Conservation (phyloP, 345 rosid genomes). For the Cardiospermum halicacabum region DNA sequence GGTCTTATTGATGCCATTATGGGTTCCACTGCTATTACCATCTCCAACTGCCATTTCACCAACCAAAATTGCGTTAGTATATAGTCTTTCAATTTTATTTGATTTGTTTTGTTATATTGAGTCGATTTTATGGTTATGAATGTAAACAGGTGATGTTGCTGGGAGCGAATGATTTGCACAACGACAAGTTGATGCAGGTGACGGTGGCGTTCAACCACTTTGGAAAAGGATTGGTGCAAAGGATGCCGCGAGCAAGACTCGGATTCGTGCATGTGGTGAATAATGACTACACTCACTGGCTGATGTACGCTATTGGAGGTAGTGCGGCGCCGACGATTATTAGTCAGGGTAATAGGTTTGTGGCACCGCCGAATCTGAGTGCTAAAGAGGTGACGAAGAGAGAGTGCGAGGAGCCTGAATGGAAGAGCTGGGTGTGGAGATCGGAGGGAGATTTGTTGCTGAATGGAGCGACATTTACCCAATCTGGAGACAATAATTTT, state of each 20-base stretch:
- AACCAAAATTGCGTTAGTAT: slow-evolving; percentile 76
- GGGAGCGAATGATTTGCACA: slow-evolving; percentile 42
- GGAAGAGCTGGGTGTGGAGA: slow-evolving; percentile 64
- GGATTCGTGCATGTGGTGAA: slow-evolving; percentile 67
- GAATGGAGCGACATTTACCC: slow-evolving; percentile 53
- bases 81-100: no score
- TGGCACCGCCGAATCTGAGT: slow-evolving; percentile 43
- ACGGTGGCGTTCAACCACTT: slow-evolving; percentile 79
- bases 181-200: slow-evolving; percentile 55
- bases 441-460: slow-evolving; percentile 57
- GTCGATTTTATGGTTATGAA: no score
- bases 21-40: slow-evolving; percentile 74
- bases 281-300: slow-evolving; percentile 79
- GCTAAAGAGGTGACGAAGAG: slow-evolving; percentile 61
- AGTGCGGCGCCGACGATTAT: slow-evolving; percentile 56
- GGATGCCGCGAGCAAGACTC: slow-evolving; percentile 54
- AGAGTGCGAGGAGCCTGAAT: slow-evolving; percentile 37
- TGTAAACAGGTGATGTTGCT: slow-evolving; percentile 57
- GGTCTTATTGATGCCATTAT: slow-evolving; percentile 68
- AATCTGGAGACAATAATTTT: slow-evolving; percentile 34
- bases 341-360: slow-evolving; percentile 77
- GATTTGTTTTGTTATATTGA: no score
- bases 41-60: slow-evolving; percentile 79
- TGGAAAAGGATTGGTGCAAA: slow-evolving; percentile 49
- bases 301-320: slow-evolving; percentile 67